phyloP scores from a whole-genome alignment of 768 basidiomycete genomes.

The Boletus bicolor region DNA sequence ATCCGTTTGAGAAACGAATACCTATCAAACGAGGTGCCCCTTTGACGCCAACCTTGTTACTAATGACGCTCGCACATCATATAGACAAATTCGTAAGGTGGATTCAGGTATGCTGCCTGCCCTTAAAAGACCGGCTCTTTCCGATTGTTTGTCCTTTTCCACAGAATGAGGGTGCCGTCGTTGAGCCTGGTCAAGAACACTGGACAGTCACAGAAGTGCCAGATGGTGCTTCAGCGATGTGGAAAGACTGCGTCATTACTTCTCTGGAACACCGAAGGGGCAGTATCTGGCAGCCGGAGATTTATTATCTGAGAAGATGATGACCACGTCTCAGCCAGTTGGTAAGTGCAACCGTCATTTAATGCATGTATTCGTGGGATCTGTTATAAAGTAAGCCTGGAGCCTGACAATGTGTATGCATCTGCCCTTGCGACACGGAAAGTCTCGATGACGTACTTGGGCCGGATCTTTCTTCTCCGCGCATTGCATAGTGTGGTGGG shows the following conservation, averaged over 20 bases:
- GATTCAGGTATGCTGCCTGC: conserved; percentile 29
- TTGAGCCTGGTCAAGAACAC: conserved; percentile 36
- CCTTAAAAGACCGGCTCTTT: not conserved
- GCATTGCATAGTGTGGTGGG: not conserved
- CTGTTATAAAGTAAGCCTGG: conserved; percentile 14
- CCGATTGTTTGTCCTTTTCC: not conserved
- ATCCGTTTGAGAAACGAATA: conserved; percentile 38
- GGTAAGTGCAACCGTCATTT: conserved; percentile 3
- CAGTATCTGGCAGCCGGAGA: conserved; percentile 43
- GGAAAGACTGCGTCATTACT: conserved; percentile 38
- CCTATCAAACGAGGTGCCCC: conserved; percentile 30
- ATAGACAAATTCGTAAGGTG: conserved; percentile 31
- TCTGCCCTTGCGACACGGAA: not conserved
- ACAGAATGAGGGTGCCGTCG: conserved; percentile 26
- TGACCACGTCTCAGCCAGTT: not conserved
- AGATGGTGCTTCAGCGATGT: conserved; percentile 19
- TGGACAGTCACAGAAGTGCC: conserved; percentile 34
- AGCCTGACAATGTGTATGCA: conserved; percentile 8
- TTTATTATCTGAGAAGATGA: conserved; percentile 32
- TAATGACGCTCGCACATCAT: conserved; percentile 30
- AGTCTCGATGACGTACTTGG: conserved; percentile 2
- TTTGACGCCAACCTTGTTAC: conserved; percentile 31
- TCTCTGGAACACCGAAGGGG: conserved; percentile 38
- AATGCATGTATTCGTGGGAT: conserved; percentile 7
- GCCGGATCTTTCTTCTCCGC: not conserved